Evolutionary conservation across 257 asterid species (phyloP), one percentile per base, ranked within the genome.

Genomic region (Salvia hispanica): DNA sequence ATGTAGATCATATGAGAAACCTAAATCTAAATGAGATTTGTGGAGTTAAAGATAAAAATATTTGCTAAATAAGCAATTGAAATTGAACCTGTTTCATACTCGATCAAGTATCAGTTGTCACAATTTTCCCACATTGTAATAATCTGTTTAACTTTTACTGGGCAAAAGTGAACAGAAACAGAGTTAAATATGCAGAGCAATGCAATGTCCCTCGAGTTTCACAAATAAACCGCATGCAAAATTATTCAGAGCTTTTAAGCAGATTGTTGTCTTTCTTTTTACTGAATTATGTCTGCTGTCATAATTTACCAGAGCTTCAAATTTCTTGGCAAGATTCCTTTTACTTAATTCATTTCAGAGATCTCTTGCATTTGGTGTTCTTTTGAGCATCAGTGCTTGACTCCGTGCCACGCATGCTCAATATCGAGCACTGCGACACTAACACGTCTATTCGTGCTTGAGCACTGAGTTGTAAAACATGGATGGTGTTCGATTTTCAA

Each of bases 201-300:
- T 68, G 16, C 2, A 9, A 10, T 11, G 34, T 44, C 51, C 59
- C 64, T 58, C 61, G 58, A 42, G 70, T 59, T 39, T 21, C 48
- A 13, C 42, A 59, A 46, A 7, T 13, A 50, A 48, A 42, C 64
- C 79, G 73, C 79, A 69, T 74, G 79, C 79, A 75, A 28, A 62
- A 25, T 50, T 28, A 40, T 11, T 33, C 73, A 64, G 66, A 58
- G 13, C 76, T 64, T 64, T 70, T 70, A 25, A 15, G 64, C 66
- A 63, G 66, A 60, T 66, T 48, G 44, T 60, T 52, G 54, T 66
- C 9, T 34, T 59, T 11, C 51, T 64, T 44, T 64, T 37, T 25
- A 25, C 74, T 69, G 67, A 34, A 15, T 56, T 54, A 28, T 62
- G 67, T 44, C 64, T 36, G 12, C 28, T 34, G 25, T 55, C 72